phyloP scores from a whole-genome alignment of 345 rosid species.

The Populus ilicifolia region DNA sequence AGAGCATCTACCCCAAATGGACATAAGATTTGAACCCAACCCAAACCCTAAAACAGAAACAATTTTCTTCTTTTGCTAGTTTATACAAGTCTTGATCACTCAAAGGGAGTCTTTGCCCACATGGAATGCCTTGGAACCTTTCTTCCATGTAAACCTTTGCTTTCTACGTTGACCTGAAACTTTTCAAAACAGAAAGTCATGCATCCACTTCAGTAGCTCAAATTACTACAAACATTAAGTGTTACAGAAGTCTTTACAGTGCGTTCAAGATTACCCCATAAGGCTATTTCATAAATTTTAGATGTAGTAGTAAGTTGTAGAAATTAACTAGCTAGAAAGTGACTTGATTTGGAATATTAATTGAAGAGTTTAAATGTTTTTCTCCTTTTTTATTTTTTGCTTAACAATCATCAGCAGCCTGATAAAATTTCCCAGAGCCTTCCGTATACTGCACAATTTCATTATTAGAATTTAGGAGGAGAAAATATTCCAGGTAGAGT shows the following conservation, averaged over 20 bases:
- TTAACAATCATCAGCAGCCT: not conserved
- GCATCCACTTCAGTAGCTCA: conserved; percentile 31
- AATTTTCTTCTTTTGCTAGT: conserved; percentile 3
- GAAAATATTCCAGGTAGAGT: not conserved
- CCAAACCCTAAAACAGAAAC: conserved; percentile 18
- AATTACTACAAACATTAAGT: conserved; percentile 22
- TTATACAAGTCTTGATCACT: conserved; percentile 21
- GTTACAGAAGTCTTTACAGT: conserved; percentile 25
- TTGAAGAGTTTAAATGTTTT: not conserved
- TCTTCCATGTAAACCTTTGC: conserved; percentile 60
- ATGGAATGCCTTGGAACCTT: conserved; percentile 69
- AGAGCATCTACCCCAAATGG: conserved; percentile 33
- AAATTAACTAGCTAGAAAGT: not conserved
- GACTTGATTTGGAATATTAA: not conserved
- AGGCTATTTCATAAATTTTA: conserved; percentile 4
- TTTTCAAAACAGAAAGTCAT: conserved; percentile 27
- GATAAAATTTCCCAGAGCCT: not conserved
- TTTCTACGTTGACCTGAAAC: conserved; percentile 58
- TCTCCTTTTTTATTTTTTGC: not conserved
- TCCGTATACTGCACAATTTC: not conserved
- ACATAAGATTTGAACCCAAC: conserved; percentile 16
- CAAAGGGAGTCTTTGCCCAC: conserved; percentile 56
- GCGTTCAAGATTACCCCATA: conserved; percentile 1
- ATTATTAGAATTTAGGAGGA: not conserved
- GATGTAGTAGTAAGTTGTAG: not conserved